A percentile compares a stretch with the other conserved stretches of the same genome.
phyloP scores from a whole-genome alignment of 306 rosid genomes.

The Luffa acutangula region DNA sequence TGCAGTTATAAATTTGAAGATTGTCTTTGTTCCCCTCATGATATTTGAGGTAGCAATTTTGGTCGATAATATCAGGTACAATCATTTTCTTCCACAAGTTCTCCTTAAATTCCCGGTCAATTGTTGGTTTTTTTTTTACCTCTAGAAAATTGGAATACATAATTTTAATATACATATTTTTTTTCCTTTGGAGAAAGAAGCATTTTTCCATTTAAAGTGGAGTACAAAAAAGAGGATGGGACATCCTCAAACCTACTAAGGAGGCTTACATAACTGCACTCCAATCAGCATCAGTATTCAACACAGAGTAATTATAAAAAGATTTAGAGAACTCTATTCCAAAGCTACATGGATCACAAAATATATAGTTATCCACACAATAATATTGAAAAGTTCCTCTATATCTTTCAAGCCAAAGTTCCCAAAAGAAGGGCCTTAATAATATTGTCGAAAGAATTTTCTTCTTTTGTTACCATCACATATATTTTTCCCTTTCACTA shows the following conservation, averaged over 20 bases:
- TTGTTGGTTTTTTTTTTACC: neutral
- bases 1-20: constrained; percentile 76
- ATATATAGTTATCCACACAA: neutral
- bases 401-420: neutral
- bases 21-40: constrained; percentile 72
- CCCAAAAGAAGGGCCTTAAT: neutral
- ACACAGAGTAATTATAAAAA: neutral
- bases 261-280: neutral
- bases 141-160: neutral
- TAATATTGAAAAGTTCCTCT: neutral
- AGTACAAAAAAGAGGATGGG: neutral
- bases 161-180: neutral
- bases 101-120: neutral
- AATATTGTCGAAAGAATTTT: neutral
- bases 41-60: constrained; percentile 58
- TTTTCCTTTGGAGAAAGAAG: neutral
- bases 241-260: neutral
- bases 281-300: neutral
- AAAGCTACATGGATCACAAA: neutral
- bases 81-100: neutral
- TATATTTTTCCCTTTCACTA: neutral
- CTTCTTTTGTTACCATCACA: neutral
- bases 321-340: neutral
- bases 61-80: constrained; percentile 82
- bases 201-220: neutral